Evolutionary conservation across 306 rosid genomes (phyloP).

Genomic region (Lablab purpureus): DNA sequence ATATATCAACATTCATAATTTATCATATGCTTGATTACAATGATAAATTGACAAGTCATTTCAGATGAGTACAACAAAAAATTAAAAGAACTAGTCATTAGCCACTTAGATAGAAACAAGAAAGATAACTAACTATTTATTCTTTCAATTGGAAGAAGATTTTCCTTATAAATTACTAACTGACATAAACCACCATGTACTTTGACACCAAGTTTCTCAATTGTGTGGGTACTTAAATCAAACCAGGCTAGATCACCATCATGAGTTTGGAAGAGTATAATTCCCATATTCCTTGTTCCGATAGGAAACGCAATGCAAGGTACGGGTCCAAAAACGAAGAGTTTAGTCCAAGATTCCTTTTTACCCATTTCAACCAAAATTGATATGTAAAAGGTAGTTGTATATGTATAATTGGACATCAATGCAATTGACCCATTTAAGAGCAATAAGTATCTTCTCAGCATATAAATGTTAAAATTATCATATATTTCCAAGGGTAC

Average conservation of each 20-base stretch:
- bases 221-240: not conserved
- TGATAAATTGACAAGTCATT: not conserved
- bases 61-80: not conserved
- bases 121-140: not conserved
- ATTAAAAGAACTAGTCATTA: not conserved
- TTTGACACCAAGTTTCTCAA: slow-evolving; percentile 41
- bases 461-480: no score
- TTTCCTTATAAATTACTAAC: not conserved
- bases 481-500: not conserved
- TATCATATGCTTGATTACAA: no score
- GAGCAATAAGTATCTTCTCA: no score
- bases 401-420: no score
- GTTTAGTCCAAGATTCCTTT: not conserved
- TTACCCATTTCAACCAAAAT: not conserved
- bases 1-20: no score
- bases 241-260: not conserved
- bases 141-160: no score
- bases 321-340: not conserved
- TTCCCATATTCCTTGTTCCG: not conserved
- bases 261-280: not conserved
- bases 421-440: no score
- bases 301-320: not conserved
- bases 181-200: not conserved
- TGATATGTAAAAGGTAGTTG: not conserved
- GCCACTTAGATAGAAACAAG: not conserved